Percentiles rank a stretch among this genome's conserved stretches.
These are phyloP conservation scores for Jacaranda copaia DNA, from an alignment of 257 asterid species.

Conservation along the genomic window DNA sequence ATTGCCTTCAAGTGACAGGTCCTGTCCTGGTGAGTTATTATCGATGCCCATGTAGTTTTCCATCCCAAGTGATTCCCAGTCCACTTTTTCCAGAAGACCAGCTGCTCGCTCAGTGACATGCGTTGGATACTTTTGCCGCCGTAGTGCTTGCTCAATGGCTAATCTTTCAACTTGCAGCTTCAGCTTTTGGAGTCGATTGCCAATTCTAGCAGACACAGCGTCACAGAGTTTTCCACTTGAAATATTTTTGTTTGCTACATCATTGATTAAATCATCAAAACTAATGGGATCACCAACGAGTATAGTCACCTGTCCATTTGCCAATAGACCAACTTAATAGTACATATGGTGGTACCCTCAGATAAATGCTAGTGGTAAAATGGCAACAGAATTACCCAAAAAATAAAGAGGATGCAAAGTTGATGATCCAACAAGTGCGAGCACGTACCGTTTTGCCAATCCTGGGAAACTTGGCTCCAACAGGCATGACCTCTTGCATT, in stretches of 20 bases:
- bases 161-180: slow-evolving; percentile 74
- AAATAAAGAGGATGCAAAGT: background rate
- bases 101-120: slow-evolving; percentile 52
- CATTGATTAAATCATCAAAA: slow-evolving; percentile 66
- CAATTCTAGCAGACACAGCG: slow-evolving; percentile 73
- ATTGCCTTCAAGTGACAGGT: slow-evolving; percentile 29
- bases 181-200: slow-evolving; percentile 61
- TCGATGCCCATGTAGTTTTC: slow-evolving; percentile 40
- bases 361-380: background rate
- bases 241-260: slow-evolving; percentile 47
- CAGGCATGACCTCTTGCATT: slow-evolving; percentile 93
- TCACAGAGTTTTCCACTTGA: slow-evolving; percentile 76
- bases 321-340: slow-evolving; percentile 19
- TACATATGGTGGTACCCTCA: background rate
- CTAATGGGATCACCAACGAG: slow-evolving; percentile 87
- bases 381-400: background rate
- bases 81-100: slow-evolving; percentile 59
- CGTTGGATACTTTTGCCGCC: slow-evolving; percentile 40
- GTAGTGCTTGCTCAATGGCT: slow-evolving; percentile 54
- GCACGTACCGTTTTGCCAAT: slow-evolving; percentile 78
- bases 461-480: slow-evolving; percentile 89
- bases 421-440: slow-evolving; percentile 12
- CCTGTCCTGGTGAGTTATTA: slow-evolving; percentile 39
- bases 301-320: slow-evolving; percentile 73
- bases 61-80: slow-evolving; percentile 76